Base-by-base conservation (phyloP, 306 rosid species). In the Quercus alba region DNA sequence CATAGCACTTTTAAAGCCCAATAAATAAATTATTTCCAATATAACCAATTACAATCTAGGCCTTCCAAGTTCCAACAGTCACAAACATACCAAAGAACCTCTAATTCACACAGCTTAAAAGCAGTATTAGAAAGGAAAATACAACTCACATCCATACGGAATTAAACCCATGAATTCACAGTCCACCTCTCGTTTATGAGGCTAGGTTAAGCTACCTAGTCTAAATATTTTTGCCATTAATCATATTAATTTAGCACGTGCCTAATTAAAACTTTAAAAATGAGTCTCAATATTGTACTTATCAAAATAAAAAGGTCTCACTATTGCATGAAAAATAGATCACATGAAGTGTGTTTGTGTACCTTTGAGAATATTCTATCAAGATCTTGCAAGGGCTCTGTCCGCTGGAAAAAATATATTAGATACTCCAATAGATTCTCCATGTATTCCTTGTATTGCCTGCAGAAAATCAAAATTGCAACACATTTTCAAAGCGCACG, bases 311-410 rank as follows among this genome's bases (percentile, higher is more conserved):
- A 41, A 41, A 41, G 46, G 46, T 41, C 46, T 41, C 11, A 8
- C 1, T 41, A 41, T 62, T 58, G 64, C 1, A 0, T 58, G 25
- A n/a, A 69, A 67, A 26, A 38, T 41, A 41, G 69, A 44, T 38
- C 71, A 70, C 12, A 71, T 73, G 62, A 78, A 64, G 51, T 10
- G 9, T 23, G 70, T 66, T 70, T 63, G 52, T 33, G 13, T 35
- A 94, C 99, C 99, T 93, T 95, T 5, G 86, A 85, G 75, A 93
- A 89, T 86, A 95, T 95, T 55, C 97, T 83, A 86, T 91, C 94
- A 78, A 95, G 82, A 87, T 95, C 99, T 88, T 95, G 97, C 87
- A 95, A 83, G 78, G 99, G 99, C 84, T 95, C 98, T 9, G 97
- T 93, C 70, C 99, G 93, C 81, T 95, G 97, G 83, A 95, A 93